phyloP scores from a whole-genome alignment of 2,329 filamentous ascomycete genomes.

The Metarhizium brunneum region DNA sequence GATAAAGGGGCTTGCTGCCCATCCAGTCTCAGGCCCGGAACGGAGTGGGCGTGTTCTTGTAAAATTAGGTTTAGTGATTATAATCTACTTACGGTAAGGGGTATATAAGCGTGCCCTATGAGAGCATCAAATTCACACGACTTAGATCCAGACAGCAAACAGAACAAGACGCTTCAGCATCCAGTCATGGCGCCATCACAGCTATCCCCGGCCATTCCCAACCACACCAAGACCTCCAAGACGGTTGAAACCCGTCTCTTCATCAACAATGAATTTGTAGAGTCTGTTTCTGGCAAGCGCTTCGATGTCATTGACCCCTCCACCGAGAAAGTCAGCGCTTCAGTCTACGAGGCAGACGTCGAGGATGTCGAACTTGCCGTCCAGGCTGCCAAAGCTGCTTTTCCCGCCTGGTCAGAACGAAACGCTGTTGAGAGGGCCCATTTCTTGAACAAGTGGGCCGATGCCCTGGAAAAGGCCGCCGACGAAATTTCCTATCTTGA shows the following conservation, averaged over 20 bases:
- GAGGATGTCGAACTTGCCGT: constrained; percentile 39
- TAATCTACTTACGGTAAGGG: too few relatives aligned
- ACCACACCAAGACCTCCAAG: not conserved
- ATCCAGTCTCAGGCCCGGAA: too few relatives aligned
- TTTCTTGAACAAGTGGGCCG: constrained; percentile 35
- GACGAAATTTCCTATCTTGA: constrained; percentile 35
- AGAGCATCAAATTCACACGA: too few relatives aligned
- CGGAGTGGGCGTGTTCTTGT: too few relatives aligned
- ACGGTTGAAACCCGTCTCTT: constrained; percentile 29
- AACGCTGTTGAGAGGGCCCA: constrained; percentile 28
- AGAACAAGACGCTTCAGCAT: too few relatives aligned
- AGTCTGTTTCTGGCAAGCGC: not conserved
- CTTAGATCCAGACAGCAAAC: too few relatives aligned
- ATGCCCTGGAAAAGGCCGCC: constrained; percentile 29
- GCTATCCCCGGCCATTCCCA: too few relatives aligned
- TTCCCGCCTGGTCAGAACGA: constrained; percentile 34
- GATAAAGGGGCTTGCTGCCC: too few relatives aligned
- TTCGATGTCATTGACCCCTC: constrained; percentile 6
- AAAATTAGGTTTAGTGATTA: too few relatives aligned
- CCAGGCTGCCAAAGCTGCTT: constrained; percentile 37
- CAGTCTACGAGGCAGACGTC: constrained; percentile 29
- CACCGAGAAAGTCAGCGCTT: not conserved
- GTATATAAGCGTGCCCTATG: too few relatives aligned
- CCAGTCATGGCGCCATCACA: too few relatives aligned
- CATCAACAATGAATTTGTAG: constrained; percentile 38